Evolutionary conservation across 1,284 basidiomycete genomes (phyloP), one percentile per base, ranked within the genome.

Genomic region (Cryptococcus hybrid): DNA sequence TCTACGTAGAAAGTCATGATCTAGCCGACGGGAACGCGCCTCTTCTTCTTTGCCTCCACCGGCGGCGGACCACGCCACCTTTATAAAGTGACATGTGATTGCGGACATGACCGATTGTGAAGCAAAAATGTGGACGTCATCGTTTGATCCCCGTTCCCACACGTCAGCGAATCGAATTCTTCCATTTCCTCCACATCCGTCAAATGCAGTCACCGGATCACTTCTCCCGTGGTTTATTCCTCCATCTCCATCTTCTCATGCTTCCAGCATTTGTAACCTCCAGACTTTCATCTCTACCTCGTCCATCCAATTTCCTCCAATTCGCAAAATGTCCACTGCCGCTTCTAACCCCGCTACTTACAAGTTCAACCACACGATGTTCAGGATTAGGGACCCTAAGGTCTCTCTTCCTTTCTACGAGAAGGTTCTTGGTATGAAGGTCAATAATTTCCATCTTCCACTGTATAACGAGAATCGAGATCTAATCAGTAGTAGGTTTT

Each of bases 391-490:
- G 81, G 92, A 96, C 76, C 88, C 91, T 13, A 86, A 92, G 68
- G 81, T 78, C 44, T 91, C 90, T 24, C 61, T 74, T 51, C 63
- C 79, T 44, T 92, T 90, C 76, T 92, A 92, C 79, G 82, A 84
- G 56, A 83, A 88, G 50, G 87, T 80, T 54, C 82, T 96, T 47
- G 93, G 94, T 63, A 95, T 97, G 92, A 87, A 93, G 63, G 69
- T 70, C 58, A 45, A 67, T 63, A n/a, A 24, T 8, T 30, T 7
- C 2, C 24, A 13, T 13, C 18, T 6, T 58, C 13, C 30, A 30
- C 3, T 30, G 30, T 30, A 30, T 30, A 30, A 30, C 46, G 47
- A 39, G 13, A 35, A 9, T 13, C 2, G 13, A n/a, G 39, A 13
- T 15, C 34, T 30, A n/a, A 30, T 15, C 39, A 40, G 38, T 11